These are phyloP conservation scores for Neurospora sp. DNA, from an alignment of 495 filamentous ascomycete genomes.

Conservation along the genomic window DNA sequence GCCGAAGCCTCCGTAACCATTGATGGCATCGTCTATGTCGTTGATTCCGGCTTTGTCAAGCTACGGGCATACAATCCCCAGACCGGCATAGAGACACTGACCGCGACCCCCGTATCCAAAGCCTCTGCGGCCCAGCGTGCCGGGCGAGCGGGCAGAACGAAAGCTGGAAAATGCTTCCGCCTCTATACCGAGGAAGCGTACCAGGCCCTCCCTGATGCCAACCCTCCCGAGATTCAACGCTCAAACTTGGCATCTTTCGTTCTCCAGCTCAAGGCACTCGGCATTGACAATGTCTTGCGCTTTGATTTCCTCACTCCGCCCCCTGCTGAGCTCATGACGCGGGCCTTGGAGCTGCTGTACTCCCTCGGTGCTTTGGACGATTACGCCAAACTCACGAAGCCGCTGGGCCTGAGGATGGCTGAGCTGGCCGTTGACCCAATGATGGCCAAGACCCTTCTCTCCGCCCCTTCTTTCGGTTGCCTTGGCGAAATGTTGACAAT, in stretches of 20 bases:
- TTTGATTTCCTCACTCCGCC: constrained; percentile 88
- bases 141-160: constrained; percentile 85
- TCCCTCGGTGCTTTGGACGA: constrained; percentile 82
- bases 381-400: constrained; percentile 84
- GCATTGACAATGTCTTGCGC: constrained; percentile 88
- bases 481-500: constrained; percentile 81
- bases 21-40: constrained; percentile 83
- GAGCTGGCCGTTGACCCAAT: constrained; percentile 93
- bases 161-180: constrained; percentile 88
- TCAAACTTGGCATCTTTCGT: constrained; percentile 86
- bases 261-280: constrained; percentile 89
- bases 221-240: constrained; percentile 84
- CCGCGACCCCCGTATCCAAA: constrained; percentile 80
- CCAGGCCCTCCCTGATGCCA: constrained; percentile 59
- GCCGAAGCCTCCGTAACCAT: constrained; percentile 94
- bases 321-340: constrained; percentile 76
- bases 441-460: constrained; percentile 85
- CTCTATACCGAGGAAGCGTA: constrained; percentile 78
- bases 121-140: constrained; percentile 88
- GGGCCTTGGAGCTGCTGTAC: constrained; percentile 82
- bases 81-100: constrained; percentile 86
- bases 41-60: constrained; percentile 91
- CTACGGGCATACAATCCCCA: constrained; percentile 77
- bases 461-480: constrained; percentile 66
- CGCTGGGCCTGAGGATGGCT: constrained; percentile 83